These are phyloP conservation scores for Talaromyces sp. DNA, from an alignment of 2,329 filamentous ascomycete genomes.

Conservation along the genomic window DNA sequence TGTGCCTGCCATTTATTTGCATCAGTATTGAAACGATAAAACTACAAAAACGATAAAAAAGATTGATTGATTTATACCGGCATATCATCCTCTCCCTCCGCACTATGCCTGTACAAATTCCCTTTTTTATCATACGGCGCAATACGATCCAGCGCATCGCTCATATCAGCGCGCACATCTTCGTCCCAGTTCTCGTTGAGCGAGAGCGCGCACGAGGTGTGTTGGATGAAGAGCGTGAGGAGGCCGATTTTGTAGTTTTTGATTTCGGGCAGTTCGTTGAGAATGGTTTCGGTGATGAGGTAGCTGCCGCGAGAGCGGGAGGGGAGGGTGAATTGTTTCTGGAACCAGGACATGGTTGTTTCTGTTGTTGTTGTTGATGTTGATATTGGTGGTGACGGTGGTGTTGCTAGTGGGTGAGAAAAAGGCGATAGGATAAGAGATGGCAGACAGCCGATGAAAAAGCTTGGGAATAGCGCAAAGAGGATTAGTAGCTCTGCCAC, in stretches of 20 bases:
- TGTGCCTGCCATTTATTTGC: slow-evolving; percentile 60
- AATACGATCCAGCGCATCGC: slow-evolving; percentile 83
- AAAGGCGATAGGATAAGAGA: slow-evolving; percentile 24
- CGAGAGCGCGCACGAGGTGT: slow-evolving; percentile 84
- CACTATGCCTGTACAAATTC: slow-evolving; percentile 75
- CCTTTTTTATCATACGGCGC: slow-evolving; percentile 75
- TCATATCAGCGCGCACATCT: slow-evolving; percentile 91
- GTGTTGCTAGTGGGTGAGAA: not conserved
- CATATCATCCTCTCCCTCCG: slow-evolving; percentile 90
- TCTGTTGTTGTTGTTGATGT: not conserved
- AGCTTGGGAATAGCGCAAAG: slow-evolving; percentile 44
- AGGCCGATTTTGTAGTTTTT: slow-evolving; percentile 76
- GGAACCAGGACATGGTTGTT: slow-evolving; percentile 62
- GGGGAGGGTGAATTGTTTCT: slow-evolving; percentile 79
- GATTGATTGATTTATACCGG: too few species aligned
- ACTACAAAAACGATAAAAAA: too few species aligned
- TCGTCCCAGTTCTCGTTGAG: slow-evolving; percentile 88
- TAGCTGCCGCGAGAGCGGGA: slow-evolving; percentile 75
- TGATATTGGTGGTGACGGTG: not conserved
- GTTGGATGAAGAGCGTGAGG: slow-evolving; percentile 87
- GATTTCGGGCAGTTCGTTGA: slow-evolving; percentile 70
- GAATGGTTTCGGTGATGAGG: slow-evolving; percentile 74
- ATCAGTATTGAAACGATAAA: not conserved
- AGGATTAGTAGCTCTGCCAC: slow-evolving; percentile 35
- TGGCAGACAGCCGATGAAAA: slow-evolving; percentile 25